Evolutionary conservation across 2,329 filamentous ascomycete species (phyloP), one percentile per base, ranked within the genome.

Genomic region (Rutstroemia sp.): DNA sequence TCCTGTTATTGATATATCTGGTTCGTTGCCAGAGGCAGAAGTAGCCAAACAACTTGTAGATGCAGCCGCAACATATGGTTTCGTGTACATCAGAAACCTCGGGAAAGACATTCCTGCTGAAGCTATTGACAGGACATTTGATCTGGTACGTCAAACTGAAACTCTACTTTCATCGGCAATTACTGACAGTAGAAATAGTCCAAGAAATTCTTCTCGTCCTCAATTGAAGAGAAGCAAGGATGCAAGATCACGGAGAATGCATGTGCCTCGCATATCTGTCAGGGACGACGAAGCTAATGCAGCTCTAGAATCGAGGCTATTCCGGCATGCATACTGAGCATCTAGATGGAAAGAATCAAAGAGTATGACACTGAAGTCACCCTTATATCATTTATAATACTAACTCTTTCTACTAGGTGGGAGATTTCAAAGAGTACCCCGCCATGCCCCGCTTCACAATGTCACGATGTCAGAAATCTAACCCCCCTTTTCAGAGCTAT

Each of bases 271-370:
- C 14, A 17, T 8, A 6, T n/a, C n/a, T 19, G 7, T 19, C 4
- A 17, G 23, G 9, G 38, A 27, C 14, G 12, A 36, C 21, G 14
- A n/a, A 71, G 44, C 36, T 53, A 19, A 58, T 39, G 14, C 14
- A 4, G 30, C 2, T 21, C 5, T 78, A 94, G 75, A 97, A 97
- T 68, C 82, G 84, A 44, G 94, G 92, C 58, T 99, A 92, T 91
- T 82, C 88, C 1, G 84, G 83, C 16, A 92, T 95, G 87, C 87
- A 92, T 66, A 83, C 83, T 12, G 92, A 99, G 73, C 92, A 87
- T 0, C 75, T 97, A 10, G 92, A 97, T 69, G 90, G 92, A 2
- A 83, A 84, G 63, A 83, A 84, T 56, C 91, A 96, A 71, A 83
- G 84, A 71, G 88, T 88, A 76, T 66, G 73, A 69, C 12, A 12